Evolutionary conservation across 257 asterid species (phyloP), one percentile per base, ranked within the genome.

Genomic region (Forsythia suspensa): DNA sequence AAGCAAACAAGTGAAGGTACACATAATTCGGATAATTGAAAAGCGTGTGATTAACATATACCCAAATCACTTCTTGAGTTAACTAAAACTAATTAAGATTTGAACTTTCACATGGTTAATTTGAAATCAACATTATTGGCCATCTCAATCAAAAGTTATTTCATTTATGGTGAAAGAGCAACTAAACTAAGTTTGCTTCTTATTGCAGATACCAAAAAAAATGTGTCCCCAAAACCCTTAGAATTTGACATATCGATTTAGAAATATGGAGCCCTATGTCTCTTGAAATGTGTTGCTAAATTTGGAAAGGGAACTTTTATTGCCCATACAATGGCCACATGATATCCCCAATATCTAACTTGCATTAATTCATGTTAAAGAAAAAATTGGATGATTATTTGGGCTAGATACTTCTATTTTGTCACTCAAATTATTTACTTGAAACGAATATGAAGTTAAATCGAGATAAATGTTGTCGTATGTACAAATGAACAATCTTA

Each of bases 121-220:
- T 40, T 75, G 71, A 21, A 39, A 24, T 59, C 3, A 46, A 11
- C 36, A 57, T 20, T 7, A 48, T 21, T 13, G 66, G 42, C 29
- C 20, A 39, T 59, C 59, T 55, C 48, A 74, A 42, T 74, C 78
- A 75, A 11, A 61, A 20, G 71, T 75, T 59, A 21, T 4, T 9
- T 51, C 76, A 55, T 71, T 40, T 61, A 21, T 78, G 67, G 73
- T 72, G 77, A 78, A 71, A 59, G 48, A 18, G 15, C 40, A 43
- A 44, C 70, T 34, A 59, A 59, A 21, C 15, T 52, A 39, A 24
- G 36, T 79, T 85, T 67, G 88, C 84, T 81, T 85, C 73, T 69
- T 16, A 78, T 79, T 76, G 66, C 65, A 38, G 78, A 69, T 59
- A 76, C 74, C 77, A 46, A 71, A 74, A 80, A 48, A 61, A n/a